phyloP scores from a whole-genome alignment of 177 flowering plant genomes.

The Vitis hybrid region DNA sequence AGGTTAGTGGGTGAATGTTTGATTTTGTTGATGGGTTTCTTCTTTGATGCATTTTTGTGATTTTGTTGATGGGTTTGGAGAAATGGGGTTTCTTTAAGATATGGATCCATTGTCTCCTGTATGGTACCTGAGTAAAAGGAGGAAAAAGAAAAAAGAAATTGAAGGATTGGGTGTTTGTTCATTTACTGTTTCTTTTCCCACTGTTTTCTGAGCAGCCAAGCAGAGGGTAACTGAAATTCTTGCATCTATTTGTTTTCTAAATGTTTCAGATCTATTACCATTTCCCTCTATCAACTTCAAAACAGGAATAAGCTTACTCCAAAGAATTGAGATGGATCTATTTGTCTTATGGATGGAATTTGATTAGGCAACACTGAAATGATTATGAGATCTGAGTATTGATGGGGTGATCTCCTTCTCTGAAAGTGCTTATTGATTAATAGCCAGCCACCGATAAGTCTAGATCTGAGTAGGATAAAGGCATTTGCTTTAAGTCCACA shows the following conservation, averaged over 20 bases:
- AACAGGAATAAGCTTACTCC: not conserved
- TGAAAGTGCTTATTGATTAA: not conserved
- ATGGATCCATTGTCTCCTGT: not conserved
- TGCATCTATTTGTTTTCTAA: not conserved
- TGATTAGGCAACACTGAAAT: not conserved
- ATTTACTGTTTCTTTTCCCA: not conserved
- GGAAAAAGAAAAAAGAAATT: no score
- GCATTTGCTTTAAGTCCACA: not conserved
- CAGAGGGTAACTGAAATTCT: not conserved
- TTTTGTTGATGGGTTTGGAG: constrained; percentile 3
- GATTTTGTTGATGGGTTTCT: not conserved
- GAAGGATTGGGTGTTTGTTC: no score
- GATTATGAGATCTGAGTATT: not conserved
- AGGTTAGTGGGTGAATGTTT: not conserved
- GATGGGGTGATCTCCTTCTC: not conserved
- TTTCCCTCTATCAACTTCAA: not conserved
- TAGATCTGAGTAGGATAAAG: no score
- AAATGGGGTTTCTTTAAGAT: not conserved
- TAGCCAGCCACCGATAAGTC: not conserved
- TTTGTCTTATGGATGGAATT: not conserved
- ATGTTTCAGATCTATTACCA: not conserved
- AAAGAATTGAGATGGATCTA: not conserved
- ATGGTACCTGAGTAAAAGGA: constrained; percentile 11
- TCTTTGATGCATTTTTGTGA: not conserved
- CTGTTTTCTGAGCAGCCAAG: not conserved